Evolutionary conservation across 768 basidiomycete genomes (phyloP).

Genomic region (Ramaria sp.): DNA sequence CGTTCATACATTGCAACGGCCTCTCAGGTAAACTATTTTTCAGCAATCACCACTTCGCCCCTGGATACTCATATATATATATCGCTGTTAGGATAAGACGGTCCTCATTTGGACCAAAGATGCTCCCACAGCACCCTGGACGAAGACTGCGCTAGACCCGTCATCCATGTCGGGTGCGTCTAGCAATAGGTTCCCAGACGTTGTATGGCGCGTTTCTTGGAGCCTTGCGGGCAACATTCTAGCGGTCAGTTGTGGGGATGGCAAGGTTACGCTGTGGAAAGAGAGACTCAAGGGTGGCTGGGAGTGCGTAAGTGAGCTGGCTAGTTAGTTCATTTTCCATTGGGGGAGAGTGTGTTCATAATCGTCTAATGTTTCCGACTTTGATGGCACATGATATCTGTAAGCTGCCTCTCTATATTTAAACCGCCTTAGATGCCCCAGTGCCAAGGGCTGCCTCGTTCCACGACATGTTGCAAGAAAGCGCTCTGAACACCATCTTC

Average conservation of each 20-base stretch:
- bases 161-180: conserved; percentile 36
- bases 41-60: neutral
- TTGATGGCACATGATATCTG: too few species aligned
- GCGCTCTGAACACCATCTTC: too few species aligned
- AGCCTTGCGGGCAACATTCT: conserved; percentile 92
- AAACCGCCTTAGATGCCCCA: too few species aligned
- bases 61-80: neutral
- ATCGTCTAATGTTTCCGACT: neutral
- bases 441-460: too few species aligned
- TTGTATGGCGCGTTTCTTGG: conserved; percentile 99
- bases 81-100: conserved; percentile 51
- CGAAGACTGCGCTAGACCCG: conserved; percentile 71
- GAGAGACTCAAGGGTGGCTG: conserved; percentile 91
- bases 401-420: too few species aligned
- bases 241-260: conserved; percentile 95
- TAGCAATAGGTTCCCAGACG: conserved; percentile 85
- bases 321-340: conserved; percentile 44
- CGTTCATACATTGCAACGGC: conserved; percentile 94
- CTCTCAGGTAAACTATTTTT: conserved; percentile 49
- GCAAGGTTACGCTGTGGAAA: conserved; percentile 97
- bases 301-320: conserved; percentile 96
- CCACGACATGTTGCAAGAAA: too few species aligned
- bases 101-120: conserved; percentile 92
- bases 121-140: conserved; percentile 61
- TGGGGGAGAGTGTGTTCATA: neutral